Percentiles rank a stretch among this genome's conserved stretches.
phyloP scores from a whole-genome alignment of 345 rosid genomes.

The Gossypium herbaceum region DNA sequence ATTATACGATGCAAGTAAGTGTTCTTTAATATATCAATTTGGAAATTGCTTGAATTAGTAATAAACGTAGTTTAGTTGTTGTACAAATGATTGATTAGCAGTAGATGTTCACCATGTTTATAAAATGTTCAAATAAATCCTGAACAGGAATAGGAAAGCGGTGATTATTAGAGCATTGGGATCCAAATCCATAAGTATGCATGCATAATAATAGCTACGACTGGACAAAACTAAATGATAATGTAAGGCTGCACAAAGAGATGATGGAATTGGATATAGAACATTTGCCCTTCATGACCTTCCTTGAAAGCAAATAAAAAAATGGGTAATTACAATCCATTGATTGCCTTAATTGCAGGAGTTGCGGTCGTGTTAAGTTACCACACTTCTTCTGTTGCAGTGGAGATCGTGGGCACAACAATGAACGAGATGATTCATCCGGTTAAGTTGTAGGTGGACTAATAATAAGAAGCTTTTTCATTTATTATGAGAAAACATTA shows the following conservation, averaged over 20 bases:
- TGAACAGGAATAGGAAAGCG: not conserved
- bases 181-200: not conserved
- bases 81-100: not conserved
- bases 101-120: not conserved
- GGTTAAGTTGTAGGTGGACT: not conserved
- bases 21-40: not conserved
- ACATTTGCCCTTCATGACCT: not conserved
- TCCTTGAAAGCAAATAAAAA: not conserved
- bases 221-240: not conserved
- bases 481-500: not conserved
- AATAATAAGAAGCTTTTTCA: not conserved
- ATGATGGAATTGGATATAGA: too few species aligned
- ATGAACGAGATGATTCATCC: conserved; percentile 19
- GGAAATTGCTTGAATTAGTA: not conserved
- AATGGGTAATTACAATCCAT: not conserved
- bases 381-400: conserved; percentile 97
- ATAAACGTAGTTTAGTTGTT: not conserved
- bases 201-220: too few species aligned
- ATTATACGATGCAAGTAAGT: conserved; percentile 84
- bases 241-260: not conserved
- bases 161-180: not conserved
- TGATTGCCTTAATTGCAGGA: conserved; percentile 39
- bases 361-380: conserved; percentile 81
- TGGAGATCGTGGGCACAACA: conserved; percentile 48
- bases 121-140: not conserved